phyloP scores from a whole-genome alignment of 2,329 filamentous ascomycete genomes.

The Lecanicillium sp. region DNA sequence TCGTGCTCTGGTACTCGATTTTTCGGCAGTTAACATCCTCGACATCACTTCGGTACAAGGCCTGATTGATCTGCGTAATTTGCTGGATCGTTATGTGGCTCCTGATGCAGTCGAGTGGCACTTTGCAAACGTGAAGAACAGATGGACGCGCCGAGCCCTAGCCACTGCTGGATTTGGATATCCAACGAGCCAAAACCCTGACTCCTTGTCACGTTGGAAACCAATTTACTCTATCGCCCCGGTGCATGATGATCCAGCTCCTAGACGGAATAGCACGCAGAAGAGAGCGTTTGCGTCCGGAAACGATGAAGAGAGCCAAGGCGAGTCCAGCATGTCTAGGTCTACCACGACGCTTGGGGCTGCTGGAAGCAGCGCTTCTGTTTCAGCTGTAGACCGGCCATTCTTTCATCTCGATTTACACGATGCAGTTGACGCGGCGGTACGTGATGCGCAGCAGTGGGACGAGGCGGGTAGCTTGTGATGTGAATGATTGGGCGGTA shows the following conservation, averaged over 20 bases:
- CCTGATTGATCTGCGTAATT: slow-evolving; percentile 48
- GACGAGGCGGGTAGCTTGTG: slow-evolving; percentile 14
- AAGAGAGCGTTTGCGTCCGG: slow-evolving; percentile 1
- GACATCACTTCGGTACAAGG: slow-evolving; percentile 54
- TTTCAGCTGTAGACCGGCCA: slow-evolving; percentile 38
- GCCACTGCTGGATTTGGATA: slow-evolving; percentile 51
- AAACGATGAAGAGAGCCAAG: slow-evolving; percentile 16
- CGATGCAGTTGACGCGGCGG: slow-evolving; percentile 34
- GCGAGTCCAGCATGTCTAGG: neutral
- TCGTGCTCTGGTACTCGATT: slow-evolving; percentile 52
- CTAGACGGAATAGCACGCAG: neutral
- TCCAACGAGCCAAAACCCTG: slow-evolving; percentile 25
- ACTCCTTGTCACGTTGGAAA: slow-evolving; percentile 25
- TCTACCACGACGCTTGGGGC: neutral
- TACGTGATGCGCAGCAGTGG: slow-evolving; percentile 22
- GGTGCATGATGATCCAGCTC: slow-evolving; percentile 13
- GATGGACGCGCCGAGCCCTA: slow-evolving; percentile 52
- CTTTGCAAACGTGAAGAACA: slow-evolving; percentile 48
- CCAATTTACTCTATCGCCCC: slow-evolving; percentile 29
- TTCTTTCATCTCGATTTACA: slow-evolving; percentile 43
- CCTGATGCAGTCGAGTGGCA: slow-evolving; percentile 46
- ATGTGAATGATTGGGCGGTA: neutral
- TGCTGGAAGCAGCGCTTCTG: slow-evolving; percentile 20
- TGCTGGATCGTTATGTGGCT: slow-evolving; percentile 46
- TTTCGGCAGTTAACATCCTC: slow-evolving; percentile 49